phyloP scores from a whole-genome alignment of 352 stramenopile species.

The Pelagophyceae sp. region DNA sequence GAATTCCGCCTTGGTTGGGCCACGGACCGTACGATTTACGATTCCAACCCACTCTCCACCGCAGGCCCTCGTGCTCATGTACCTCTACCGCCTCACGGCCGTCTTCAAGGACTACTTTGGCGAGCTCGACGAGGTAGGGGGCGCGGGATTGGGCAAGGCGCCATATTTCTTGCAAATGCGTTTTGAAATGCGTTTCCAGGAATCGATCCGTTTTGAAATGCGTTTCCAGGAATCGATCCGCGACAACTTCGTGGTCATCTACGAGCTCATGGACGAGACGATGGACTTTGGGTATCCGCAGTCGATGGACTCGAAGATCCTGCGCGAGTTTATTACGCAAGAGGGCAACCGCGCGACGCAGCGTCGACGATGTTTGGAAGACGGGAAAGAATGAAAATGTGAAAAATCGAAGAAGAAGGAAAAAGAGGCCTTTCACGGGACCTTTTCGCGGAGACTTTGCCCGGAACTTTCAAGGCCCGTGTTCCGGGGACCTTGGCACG shows the following conservation, averaged over 20 bases:
- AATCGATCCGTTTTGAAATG: too few species aligned
- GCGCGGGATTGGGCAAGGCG: too few species aligned
- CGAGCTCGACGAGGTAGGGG: conserved; percentile 93
- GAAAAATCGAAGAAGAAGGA: too few species aligned
- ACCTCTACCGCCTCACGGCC: conserved; percentile 49
- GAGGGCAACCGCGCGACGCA: conserved; percentile 90
- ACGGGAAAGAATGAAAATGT: too few species aligned
- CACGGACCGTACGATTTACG: too few species aligned
- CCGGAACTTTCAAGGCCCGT: neutral
- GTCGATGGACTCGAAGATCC: conserved; percentile 69
- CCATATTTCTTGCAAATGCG: too few species aligned
- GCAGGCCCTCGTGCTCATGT: conserved; percentile 53
- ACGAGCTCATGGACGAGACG: conserved; percentile 98
- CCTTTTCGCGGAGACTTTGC: neutral
- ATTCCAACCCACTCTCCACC: too few species aligned
- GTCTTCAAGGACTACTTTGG: conserved; percentile 99
- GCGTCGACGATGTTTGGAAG: conserved; percentile 68
- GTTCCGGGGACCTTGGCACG: too few species aligned
- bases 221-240: conserved; percentile 98
- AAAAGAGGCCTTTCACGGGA: too few species aligned
- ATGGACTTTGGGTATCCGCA: conserved; percentile 99
- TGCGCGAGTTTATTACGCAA: conserved; percentile 92
- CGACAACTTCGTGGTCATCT: conserved; percentile 99
- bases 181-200: too few species aligned
- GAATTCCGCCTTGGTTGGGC: too few species aligned